Evolutionary conservation across 139 green algal genomes (phyloP).

Genomic region (Nannochloris sp.): DNA sequence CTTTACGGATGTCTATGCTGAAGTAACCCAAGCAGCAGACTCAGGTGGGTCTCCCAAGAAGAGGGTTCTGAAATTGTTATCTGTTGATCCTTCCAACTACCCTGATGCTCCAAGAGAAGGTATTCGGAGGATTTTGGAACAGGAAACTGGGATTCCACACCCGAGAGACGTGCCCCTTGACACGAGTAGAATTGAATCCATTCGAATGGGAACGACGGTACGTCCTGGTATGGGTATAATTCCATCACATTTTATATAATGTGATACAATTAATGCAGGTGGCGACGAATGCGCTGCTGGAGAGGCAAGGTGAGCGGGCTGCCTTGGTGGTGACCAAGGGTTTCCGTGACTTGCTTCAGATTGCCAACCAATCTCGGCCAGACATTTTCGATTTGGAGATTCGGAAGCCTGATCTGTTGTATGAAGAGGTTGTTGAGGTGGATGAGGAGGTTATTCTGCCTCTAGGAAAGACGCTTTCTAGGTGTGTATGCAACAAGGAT

Average conservation of each 20-base stretch:
- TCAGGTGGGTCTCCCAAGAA: not conserved
- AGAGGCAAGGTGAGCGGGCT: conserved; percentile 72
- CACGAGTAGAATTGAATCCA: conserved; percentile 70
- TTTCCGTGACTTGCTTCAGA: conserved; percentile 89
- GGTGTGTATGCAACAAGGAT: not conserved
- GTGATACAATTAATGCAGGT: conserved; percentile 43
- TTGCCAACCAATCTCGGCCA: conserved; percentile 82
- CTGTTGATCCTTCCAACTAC: conserved; percentile 90
- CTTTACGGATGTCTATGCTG: conserved; percentile 95
- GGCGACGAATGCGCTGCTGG: conserved; percentile 91
- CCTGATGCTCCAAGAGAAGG: conserved; percentile 85
- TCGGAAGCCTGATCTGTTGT: conserved; percentile 47
- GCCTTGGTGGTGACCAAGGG: conserved; percentile 73
- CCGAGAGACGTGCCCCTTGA: conserved; percentile 54
- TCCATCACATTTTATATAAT: not conserved
- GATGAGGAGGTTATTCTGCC: conserved; percentile 78
- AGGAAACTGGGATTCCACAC: conserved; percentile 55
- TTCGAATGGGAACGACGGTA: conserved; percentile 88
- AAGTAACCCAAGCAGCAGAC: conserved; percentile 38
- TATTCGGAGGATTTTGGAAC: conserved; percentile 87
- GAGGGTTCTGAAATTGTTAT: conserved; percentile 85
- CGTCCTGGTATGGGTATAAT: not conserved
- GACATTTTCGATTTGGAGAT: conserved; percentile 89
- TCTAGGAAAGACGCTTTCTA: conserved; percentile 35
- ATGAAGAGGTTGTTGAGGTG: conserved; percentile 77